Evolutionary conservation across 1,139 yeast species (phyloP), one percentile per base, ranked within the genome.

Genomic region (Taphrina pruni): DNA sequence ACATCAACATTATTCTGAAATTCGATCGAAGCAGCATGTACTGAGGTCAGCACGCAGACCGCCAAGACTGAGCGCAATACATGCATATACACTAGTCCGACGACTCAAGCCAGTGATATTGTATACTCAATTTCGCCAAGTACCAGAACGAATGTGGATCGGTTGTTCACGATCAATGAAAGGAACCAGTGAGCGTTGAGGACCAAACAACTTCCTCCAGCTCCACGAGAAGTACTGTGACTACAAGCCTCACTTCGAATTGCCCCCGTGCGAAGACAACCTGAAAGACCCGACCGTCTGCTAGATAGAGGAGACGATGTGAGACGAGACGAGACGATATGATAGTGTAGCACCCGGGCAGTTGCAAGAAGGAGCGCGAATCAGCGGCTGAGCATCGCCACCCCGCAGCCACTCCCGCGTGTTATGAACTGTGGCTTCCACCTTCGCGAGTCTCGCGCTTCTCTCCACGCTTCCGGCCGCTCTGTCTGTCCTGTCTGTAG

Each of bases 341-440:
- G 32, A 26, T 26, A 4, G 32, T 1, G 32, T 26, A 26, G 4
- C 17, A 17, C 17, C 17, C 17, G 17, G 17, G 17, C 4, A 26
- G 32, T 26, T 26, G 32, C 32, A 26, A 26, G 32, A 26, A 26
- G 32, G 4, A 26, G 32, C 2, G 32, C 32, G 32, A 26, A 26
- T 50, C 54, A 50, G 54, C 54, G 54, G 54, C 54, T 50, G 54
- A 50, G 54, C 36, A 21, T 8, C 54, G 12, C 36, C 48, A 8
- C 17, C 17, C 20, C n/a, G 54, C 20, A 50, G 54, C 54, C 54
- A 9, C 54, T 50, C 54, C 54, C 54, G 54, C 48, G 48, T 45
- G 8, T 12, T 45, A 45, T 45, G 48, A 45, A 45, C 20, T 12
- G 20, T 45, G 48, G 48, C 48, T 45, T 39, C 43, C 43, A 39